phyloP scores from a whole-genome alignment of 805 yeast species.

The Hanseniaspora valbyensis region DNA sequence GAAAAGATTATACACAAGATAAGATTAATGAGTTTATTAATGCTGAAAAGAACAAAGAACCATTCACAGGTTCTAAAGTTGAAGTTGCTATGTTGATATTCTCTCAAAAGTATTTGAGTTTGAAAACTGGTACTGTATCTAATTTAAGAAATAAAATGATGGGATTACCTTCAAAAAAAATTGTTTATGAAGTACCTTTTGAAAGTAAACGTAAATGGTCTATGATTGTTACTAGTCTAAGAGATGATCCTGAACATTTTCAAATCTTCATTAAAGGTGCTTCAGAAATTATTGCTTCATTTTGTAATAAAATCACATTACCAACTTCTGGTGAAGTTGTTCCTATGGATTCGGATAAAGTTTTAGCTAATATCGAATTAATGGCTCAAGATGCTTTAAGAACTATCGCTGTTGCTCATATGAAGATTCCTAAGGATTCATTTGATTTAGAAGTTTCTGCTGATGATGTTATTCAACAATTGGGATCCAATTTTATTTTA shows the following conservation, averaged over 20 bases:
- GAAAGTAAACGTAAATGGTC: conserved; percentile 92
- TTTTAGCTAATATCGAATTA: conserved; percentile 34
- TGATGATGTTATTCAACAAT: conserved; percentile 3
- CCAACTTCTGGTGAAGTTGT: conserved; percentile 27
- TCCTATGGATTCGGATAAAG: conserved; percentile 18
- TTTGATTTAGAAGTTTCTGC: not conserved
- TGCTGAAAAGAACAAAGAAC: conserved; percentile 34
- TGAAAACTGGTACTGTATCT: conserved; percentile 38
- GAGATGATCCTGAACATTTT: conserved; percentile 30
- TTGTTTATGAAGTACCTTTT: conserved; percentile 74
- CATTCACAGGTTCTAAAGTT: conserved; percentile 83
- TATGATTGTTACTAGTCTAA: conserved; percentile 53
- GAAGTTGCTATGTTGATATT: conserved; percentile 75
- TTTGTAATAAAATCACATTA: conserved; percentile 37
- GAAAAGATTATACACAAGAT: conserved; percentile 18
- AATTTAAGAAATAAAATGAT: conserved; percentile 31
- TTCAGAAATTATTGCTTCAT: conserved; percentile 67
- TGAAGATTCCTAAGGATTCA: conserved; percentile 38
- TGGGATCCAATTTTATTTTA: conserved; percentile 35
- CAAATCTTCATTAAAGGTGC: conserved; percentile 83
- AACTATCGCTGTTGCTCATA: conserved; percentile 79
- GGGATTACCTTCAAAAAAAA: conserved; percentile 28
- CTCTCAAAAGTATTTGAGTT: conserved; percentile 47
- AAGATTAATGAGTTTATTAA: conserved; percentile 5
- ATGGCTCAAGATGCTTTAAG: conserved; percentile 75